phyloP scores from a whole-genome alignment of 495 filamentous ascomycete species.

The Pseudotulostoma volvatum region DNA sequence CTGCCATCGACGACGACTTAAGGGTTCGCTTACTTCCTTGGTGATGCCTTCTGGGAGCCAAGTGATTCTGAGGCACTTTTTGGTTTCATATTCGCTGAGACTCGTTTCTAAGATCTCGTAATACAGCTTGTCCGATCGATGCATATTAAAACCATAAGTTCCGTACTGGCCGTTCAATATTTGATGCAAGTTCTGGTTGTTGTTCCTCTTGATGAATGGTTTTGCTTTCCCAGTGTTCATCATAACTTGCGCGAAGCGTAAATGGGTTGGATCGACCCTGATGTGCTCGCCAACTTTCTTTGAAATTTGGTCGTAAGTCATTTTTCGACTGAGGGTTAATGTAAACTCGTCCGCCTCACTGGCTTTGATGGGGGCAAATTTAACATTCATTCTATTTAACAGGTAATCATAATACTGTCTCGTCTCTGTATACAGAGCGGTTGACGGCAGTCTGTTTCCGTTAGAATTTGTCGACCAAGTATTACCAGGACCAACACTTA shows the following conservation, averaged over 20 bases:
- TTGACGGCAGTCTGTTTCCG: conserved; percentile 15
- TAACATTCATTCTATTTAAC: conserved; percentile 58
- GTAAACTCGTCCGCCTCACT: conserved; percentile 42
- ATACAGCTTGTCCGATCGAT: conserved; percentile 59
- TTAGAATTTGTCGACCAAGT: conserved; percentile 1
- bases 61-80: conserved; percentile 65
- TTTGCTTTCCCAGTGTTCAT: conserved; percentile 57
- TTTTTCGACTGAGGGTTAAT: conserved; percentile 65
- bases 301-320: conserved; percentile 77
- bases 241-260: conserved; percentile 79
- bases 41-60: conserved; percentile 79
- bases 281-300: conserved; percentile 74
- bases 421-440: conserved; percentile 44
- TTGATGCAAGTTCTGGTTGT: conserved; percentile 44
- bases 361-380: conserved; percentile 24
- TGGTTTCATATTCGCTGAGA: conserved; percentile 78
- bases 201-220: conserved; percentile 52
- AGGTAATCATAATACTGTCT: conserved; percentile 86
- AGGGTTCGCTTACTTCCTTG: conserved; percentile 54
- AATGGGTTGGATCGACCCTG: conserved; percentile 62
- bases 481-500: conserved; percentile 9
- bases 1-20: conserved; percentile 2
- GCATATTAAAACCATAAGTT: conserved; percentile 46
- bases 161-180: conserved; percentile 55
- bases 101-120: conserved; percentile 91